phyloP scores from a whole-genome alignment of 2,329 filamentous ascomycete species.

The Venturia effusa region DNA sequence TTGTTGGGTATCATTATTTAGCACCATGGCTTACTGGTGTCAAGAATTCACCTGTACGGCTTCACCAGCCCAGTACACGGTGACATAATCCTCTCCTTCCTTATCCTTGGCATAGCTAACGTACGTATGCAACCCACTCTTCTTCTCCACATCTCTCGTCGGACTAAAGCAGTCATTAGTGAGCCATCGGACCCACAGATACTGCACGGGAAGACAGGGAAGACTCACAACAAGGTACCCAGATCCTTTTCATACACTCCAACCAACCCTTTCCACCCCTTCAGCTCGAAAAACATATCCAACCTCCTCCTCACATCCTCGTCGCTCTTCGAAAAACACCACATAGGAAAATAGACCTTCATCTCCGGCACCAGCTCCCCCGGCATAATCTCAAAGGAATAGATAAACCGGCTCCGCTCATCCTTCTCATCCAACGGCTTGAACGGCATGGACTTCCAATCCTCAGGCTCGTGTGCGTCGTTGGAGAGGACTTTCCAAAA shows the following conservation, averaged over 20 bases:
- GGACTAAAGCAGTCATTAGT: neutral
- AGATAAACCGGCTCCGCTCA: neutral
- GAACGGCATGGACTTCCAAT: neutral
- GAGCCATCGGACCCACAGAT: no score
- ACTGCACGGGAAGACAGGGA: neutral
- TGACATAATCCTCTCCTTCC: neutral
- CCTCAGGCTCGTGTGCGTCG: neutral
- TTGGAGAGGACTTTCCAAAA: neutral
- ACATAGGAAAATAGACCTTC: neutral
- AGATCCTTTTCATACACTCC: neutral
- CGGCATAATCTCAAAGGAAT: constrained; percentile 1
- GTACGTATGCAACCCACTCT: neutral
- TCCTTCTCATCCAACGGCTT: neutral
- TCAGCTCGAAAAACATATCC: neutral
- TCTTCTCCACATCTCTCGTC: neutral
- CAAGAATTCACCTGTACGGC: neutral
- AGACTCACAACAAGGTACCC: neutral
- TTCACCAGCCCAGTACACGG: neutral
- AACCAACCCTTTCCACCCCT: neutral
- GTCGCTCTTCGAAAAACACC: neutral
- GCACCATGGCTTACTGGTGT: no score
- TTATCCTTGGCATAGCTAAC: neutral
- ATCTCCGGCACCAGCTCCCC: neutral
- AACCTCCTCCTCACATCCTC: neutral
- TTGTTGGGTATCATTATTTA: no score